Base-by-base conservation (phyloP, 805 yeast genomes). In the Saccharomycopsis malanga region DNA sequence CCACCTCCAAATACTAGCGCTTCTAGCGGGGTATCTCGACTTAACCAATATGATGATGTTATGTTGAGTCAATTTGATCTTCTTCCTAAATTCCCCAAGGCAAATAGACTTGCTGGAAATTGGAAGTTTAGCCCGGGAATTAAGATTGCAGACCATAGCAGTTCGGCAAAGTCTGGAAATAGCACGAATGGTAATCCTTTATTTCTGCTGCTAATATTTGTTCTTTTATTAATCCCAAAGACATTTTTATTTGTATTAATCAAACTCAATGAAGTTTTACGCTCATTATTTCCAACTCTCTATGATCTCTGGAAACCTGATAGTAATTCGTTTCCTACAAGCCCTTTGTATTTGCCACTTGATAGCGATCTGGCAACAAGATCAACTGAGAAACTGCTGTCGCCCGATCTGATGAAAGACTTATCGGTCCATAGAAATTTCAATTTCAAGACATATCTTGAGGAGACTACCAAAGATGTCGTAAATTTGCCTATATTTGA, bases 151-250 rank as follows among this genome's bases (percentile, higher is more conserved):
- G 25, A 18, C 17, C 12, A 6, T 2, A 29, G 17, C n/a, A 35
- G 15, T 17, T 25, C 27, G 2, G 22, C 36, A 15, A 44, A 39
- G n/a, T 14, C 27, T 12, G 12, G 23, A 4, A 35, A 45, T 14
- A 51, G 39, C 37, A 39, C n/a, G 45, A 56, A 27, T 20, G 36
- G 36, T 18, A 9, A 32, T 12, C 73, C 81, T 2, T n/a, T n/a
- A n/a, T n/a, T n/a, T n/a, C n/a, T n/a, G n/a, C n/a, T n/a, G n/a
- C 45, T 79, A 4, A 57, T 81, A 55, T 65, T 80, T 44, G 57
- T 81, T 1, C 54, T 83, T 2, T 60, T 81, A 58, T 52, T 81
- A 4, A 61, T 83, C 9, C 89, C 88, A 10, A 72, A 68, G 47
- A 54, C 78, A 1, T 41, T 77, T 6, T 63, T 76, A 41, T 64